Base-by-base conservation (phyloP, 306 rosid genomes). In the Prinsepia uniflora region DNA sequence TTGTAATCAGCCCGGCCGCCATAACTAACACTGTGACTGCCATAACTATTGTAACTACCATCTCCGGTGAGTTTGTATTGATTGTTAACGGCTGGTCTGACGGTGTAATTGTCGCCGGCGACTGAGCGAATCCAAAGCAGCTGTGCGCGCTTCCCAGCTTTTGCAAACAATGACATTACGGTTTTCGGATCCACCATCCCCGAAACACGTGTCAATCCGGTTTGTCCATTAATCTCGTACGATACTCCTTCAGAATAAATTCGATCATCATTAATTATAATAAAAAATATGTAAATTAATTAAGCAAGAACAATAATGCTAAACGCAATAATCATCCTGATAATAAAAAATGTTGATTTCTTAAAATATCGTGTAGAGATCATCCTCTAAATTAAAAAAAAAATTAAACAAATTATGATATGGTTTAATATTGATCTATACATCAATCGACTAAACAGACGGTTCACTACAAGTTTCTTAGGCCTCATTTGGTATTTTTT, bases 121-220 rank as follows among this genome's bases (percentile, higher is more conserved):
- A 65, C 76, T 9, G 72, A 70, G 24, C 71, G 73, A 10, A 71
- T 63, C 22, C 57, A 36, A 5, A 50, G 68, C 7, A 70, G 69
- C 40, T 24, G 34, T 11, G 65, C 76, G 44, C 71, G 77, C 67
- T 75, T 80, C 36, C 72, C 83, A 10, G 76, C 36, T 42, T 75
- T 75, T 20, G 68, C 69, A 6, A 80, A 62, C 36, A 34, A 7
- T 10, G 18, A 49, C 70, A 80, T 36, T 18, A 75, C 52, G 6
- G 30, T 64, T 14, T 41, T 55, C 4, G 75, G 72, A 30, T 71
- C 61, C 46, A 71, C 24, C 3, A 17, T 71, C 2, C 73, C 81
- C 6, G 67, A 17, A 22, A 57, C 55, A 13, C 20, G 6, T 17
- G 72, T 72, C 5, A 71, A 65, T 71, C 76, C 73, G 18, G 67